These are phyloP conservation scores for Hemileia vastatrix DNA, from an alignment of 1,284 basidiomycete genomes.

Conservation along the genomic window DNA sequence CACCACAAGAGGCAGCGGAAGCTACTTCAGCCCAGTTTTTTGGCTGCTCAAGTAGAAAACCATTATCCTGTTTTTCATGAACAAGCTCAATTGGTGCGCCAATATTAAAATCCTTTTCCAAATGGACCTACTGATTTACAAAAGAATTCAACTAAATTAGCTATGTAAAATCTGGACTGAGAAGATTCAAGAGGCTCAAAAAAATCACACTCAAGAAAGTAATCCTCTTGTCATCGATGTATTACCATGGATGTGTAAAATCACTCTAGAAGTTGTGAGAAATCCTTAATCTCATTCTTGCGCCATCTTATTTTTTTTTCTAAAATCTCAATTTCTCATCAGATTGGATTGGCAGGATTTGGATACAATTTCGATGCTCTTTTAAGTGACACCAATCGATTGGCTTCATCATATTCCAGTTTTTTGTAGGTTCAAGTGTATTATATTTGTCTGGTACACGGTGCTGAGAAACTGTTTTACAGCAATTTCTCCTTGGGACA, in stretches of 20 bases:
- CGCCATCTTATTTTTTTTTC: too few relatives aligned
- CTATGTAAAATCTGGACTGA: background rate
- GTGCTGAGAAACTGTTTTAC: too few relatives aligned
- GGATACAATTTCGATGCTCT: background rate
- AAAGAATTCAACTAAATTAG: background rate
- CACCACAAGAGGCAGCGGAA: conserved; percentile 51
- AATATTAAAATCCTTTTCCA: too few relatives aligned
- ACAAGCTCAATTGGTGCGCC: background rate
- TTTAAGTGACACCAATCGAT: too few relatives aligned
- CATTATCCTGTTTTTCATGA: background rate
- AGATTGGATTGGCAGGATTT: conserved; percentile 2
- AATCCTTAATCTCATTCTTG: background rate
- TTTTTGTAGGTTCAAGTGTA: too few relatives aligned
- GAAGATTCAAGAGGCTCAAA: background rate
- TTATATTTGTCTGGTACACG: too few relatives aligned
- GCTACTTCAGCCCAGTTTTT: conserved; percentile 48
- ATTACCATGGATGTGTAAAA: background rate
- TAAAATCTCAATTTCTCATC: too few relatives aligned
- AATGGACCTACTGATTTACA: background rate
- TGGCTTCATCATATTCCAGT: too few relatives aligned
- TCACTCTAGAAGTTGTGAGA: conserved; percentile 2
- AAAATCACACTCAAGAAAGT: too few relatives aligned
- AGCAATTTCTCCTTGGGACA: too few relatives aligned
- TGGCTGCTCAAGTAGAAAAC: conserved; percentile 29
- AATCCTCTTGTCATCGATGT: background rate